Conservation (phyloP, 164 flowering plant species). For the Litsea cubeba region DNA sequence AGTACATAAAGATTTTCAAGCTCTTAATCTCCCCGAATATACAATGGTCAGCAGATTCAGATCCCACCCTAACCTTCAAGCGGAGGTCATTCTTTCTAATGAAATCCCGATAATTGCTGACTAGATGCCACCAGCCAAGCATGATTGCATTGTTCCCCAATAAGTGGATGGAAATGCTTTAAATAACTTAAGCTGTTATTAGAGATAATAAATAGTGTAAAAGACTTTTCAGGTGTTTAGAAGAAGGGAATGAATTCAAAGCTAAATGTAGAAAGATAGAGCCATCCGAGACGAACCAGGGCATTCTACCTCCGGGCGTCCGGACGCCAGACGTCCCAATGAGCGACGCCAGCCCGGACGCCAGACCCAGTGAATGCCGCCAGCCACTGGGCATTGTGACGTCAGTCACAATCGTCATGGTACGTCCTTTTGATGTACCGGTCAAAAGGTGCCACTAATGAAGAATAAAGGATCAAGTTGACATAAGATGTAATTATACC, state of each 20-base stretch:
- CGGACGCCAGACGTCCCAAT: too few relatives aligned
- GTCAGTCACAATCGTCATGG: too few relatives aligned
- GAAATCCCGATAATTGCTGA: slow-evolving; percentile 34
- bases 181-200: slow-evolving; percentile 38
- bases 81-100: slow-evolving; percentile 22
- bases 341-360: too few relatives aligned
- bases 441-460: too few relatives aligned
- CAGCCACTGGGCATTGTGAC: too few relatives aligned
- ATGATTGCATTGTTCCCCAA: slow-evolving; percentile 35
- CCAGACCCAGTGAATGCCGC: rapidly evolving
- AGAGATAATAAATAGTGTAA: neutral
- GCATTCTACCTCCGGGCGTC: too few relatives aligned
- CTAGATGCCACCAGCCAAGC: slow-evolving; percentile 41
- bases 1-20: neutral
- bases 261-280: neutral
- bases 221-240: neutral
- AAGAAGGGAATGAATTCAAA: neutral
- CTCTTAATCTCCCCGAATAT: slow-evolving; percentile 38
- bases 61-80: slow-evolving; percentile 45
- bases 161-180: slow-evolving; percentile 42
- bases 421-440: too few relatives aligned
- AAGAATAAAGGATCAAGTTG: too few relatives aligned
- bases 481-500: neutral
- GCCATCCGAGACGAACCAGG: too few relatives aligned
- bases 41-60: slow-evolving; percentile 43